These are phyloP conservation scores for Fraxinus sp. DNA, from an alignment of 305 asterid species.

Conservation along the genomic window DNA sequence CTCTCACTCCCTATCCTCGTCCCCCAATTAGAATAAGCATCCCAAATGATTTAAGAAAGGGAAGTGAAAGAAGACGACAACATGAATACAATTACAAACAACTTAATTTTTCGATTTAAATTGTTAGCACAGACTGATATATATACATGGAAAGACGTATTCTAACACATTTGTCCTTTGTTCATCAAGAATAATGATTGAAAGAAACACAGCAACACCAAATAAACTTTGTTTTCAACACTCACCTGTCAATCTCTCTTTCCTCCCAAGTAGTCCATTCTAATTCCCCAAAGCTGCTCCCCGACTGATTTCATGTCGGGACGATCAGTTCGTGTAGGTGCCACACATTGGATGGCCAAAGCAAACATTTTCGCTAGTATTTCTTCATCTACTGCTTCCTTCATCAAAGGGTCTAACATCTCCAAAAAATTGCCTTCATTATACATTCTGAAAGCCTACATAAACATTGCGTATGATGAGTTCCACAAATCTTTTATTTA, in stretches of 20 bases:
- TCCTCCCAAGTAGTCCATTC: slow-evolving; percentile 76
- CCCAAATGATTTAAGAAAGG: neutral
- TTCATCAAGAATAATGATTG: slow-evolving; percentile 14
- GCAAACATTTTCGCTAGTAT: slow-evolving; percentile 63
- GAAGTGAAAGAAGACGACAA: neutral
- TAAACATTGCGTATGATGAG: neutral
- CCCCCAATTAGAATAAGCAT: neutral
- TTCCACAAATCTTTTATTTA: neutral
- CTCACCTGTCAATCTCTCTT: slow-evolving; percentile 27
- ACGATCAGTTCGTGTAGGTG: slow-evolving; percentile 85
- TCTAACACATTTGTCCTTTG: neutral
- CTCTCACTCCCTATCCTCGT: neutral
- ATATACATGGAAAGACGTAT: neutral
- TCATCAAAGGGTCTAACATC: slow-evolving; percentile 72
- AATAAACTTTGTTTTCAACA: neutral
- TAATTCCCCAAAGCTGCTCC: slow-evolving; percentile 87
- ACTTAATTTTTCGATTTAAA: neutral
- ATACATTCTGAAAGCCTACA: slow-evolving; percentile 77
- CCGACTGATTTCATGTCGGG: slow-evolving; percentile 89
- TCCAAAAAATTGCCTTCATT: slow-evolving; percentile 49
- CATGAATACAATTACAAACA: neutral
- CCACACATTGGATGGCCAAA: slow-evolving; percentile 84
- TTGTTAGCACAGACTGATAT: neutral
- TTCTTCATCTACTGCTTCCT: slow-evolving; percentile 46
- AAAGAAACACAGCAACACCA: neutral